Evolutionary conservation across 805 yeast genomes (phyloP), one percentile per base, ranked within the genome.

Genomic region (Ogataea pini): DNA sequence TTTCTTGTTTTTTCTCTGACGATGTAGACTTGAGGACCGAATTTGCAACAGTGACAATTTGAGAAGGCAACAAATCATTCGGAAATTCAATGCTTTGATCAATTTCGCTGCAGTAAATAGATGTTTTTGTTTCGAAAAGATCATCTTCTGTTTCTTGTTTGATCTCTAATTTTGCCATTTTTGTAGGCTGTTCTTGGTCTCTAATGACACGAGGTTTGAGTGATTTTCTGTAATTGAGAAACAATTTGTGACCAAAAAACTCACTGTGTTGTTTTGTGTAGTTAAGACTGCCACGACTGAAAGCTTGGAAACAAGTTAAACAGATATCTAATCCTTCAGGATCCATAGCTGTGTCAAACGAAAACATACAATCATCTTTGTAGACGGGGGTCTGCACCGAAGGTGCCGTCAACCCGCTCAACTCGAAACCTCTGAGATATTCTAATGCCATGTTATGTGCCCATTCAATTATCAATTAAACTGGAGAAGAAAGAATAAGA

Each of bases 361-460:
- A 85, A 68, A 79, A 92, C 71, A 86, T 86, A 63, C 97, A 91
- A 56, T 90, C 97, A 69, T 92, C 97, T 62, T 89, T 91, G 60
- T 81, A 83, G 14, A 91, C 80, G 2, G 75, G 71, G 19, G 67
- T 51, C 3, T 71, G 67, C 25, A 70, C 47, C 2, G 55, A 47
- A 4, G 71, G 71, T 4, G 58, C 49, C 5, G 36, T 31, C 9
- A 66, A 37, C 1, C 40, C 31, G 7, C 36, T 9, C n/a, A 54
- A 31, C 32, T 60, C 57, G 6, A 61, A 18, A 2, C 48, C 28
- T 8, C 47, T 42, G 7, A 62, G 40, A 19, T 59, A 56, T 4
- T 61, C 58, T 37, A 55, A 31, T 7, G 51, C 55, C 58, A 55
- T 55, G 14, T 34, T 7, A 3, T 14, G 36, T 9, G 36, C 5